Percentiles rank a stretch among this genome's conserved stretches.
Evolutionary conservation across 345 rosid species (phyloP).

Genomic region (Salix udensis): DNA sequence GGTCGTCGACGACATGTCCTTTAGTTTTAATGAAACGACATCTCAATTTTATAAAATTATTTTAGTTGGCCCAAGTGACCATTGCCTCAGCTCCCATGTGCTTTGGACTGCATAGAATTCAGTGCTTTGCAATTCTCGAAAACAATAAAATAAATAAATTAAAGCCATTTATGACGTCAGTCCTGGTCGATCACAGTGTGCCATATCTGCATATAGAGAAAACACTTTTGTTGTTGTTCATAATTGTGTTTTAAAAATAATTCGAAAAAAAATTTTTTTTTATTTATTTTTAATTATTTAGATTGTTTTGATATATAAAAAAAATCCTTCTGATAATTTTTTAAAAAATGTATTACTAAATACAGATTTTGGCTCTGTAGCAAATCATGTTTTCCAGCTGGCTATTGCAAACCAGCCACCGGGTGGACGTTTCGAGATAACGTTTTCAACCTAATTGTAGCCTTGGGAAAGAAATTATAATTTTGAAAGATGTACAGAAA

Average conservation of each 20-base stretch:
- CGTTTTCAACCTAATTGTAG: neutral
- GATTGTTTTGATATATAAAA: too few relatives aligned
- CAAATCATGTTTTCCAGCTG: neutral
- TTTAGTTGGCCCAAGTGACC: neutral
- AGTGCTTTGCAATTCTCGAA: neutral
- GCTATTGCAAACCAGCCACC: neutral
- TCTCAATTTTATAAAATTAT: neutral
- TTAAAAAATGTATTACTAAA: too few relatives aligned
- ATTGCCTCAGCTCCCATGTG: neutral
- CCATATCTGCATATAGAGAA: neutral
- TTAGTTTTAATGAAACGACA: constrained; percentile 1
- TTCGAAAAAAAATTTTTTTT: too few relatives aligned
- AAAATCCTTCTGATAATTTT: too few relatives aligned
- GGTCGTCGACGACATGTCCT: neutral
- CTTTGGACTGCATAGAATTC: neutral
- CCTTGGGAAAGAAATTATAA: neutral
- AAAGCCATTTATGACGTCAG: neutral
- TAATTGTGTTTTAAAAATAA: too few relatives aligned
- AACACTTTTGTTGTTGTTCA: too few relatives aligned
- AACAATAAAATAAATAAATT: neutral
- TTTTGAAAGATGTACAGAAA: too few relatives aligned
- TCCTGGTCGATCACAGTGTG: neutral
- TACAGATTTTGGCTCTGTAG: too few relatives aligned
- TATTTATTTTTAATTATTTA: too few relatives aligned
- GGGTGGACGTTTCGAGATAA: neutral